These are phyloP conservation scores for Kodamaea ohmeri DNA, from an alignment of 1,139 yeast genomes.

Conservation along the genomic window DNA sequence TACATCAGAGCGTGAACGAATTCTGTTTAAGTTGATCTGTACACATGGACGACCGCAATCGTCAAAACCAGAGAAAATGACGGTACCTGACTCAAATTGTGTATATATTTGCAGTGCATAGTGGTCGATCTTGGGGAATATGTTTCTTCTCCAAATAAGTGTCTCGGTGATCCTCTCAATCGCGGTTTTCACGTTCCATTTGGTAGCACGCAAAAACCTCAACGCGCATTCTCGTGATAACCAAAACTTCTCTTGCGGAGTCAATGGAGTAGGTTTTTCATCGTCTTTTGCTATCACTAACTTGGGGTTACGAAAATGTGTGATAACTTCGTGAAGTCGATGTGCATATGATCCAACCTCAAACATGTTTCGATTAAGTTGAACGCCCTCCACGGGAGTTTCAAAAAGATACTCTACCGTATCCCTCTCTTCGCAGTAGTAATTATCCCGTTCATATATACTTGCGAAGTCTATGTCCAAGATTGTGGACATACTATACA, in stretches of 20 bases:
- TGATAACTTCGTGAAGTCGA: conserved; percentile 2
- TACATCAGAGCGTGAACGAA: background rate
- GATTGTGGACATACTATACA: conserved; percentile 5
- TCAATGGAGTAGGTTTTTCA: conserved; percentile 3
- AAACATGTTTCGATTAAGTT: background rate
- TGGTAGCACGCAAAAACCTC: conserved; percentile 8
- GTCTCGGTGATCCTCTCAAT: conserved; percentile 5
- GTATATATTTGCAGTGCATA: conserved; percentile 3
- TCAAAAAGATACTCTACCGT: conserved; percentile 7
- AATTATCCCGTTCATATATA: conserved; percentile 7
- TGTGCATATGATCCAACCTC: background rate
- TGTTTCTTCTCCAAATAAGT: conserved; percentile 7
- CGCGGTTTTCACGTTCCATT: conserved; percentile 7
- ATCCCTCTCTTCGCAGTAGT: conserved; percentile 6
- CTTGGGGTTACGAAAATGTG: conserved; percentile 7
- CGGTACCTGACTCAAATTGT: conserved; percentile 4
- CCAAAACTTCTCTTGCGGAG: conserved; percentile 9
- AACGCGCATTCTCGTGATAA: conserved; percentile 9
- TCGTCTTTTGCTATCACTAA: conserved; percentile 3
- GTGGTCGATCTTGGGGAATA: conserved; percentile 4
- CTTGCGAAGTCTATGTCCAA: conserved; percentile 9
- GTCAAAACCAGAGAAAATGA: conserved; percentile 10
- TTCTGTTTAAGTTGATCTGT: conserved; percentile 7
- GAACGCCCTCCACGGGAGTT: conserved; percentile 2
- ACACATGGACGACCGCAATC: conserved; percentile 7